These are phyloP conservation scores for Fomes fomentarius DNA, from an alignment of 1,284 basidiomycete species.

Conservation along the genomic window DNA sequence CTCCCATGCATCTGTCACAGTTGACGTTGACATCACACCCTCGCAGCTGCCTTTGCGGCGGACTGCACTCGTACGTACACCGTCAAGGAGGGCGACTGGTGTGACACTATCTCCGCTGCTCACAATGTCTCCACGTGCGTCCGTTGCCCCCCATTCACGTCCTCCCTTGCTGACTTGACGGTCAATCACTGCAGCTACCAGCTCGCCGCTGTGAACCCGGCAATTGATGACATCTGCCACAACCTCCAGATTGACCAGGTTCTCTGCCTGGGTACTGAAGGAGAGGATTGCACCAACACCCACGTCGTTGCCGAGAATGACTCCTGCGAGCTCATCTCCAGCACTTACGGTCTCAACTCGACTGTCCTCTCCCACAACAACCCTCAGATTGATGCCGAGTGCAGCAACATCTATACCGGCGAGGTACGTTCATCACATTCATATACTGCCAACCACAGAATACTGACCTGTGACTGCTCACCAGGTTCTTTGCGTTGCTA, in stretches of 20 bases:
- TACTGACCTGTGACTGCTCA: neutral
- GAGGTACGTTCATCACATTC: slow-evolving; percentile 49
- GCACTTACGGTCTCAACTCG: slow-evolving; percentile 43
- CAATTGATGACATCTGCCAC: slow-evolving; percentile 54
- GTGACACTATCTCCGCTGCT: slow-evolving; percentile 68
- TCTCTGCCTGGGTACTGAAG: slow-evolving; percentile 40
- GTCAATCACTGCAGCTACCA: slow-evolving; percentile 59
- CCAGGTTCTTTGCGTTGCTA: slow-evolving; percentile 57
- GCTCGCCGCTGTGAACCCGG: slow-evolving; percentile 61
- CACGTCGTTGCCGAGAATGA: slow-evolving; percentile 53
- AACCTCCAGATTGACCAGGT: slow-evolving; percentile 54
- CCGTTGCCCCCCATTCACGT: neutral
- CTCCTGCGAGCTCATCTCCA: slow-evolving; percentile 50
- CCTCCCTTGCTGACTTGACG: neutral
- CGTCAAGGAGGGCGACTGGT: slow-evolving; percentile 61
- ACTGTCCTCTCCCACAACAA: slow-evolving; percentile 63
- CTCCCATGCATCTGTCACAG: neutral
- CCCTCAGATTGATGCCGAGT: slow-evolving; percentile 62
- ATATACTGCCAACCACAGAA: slow-evolving; percentile 1
- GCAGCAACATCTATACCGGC: slow-evolving; percentile 67
- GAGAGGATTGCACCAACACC: slow-evolving; percentile 36
- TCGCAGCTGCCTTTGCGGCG: slow-evolving; percentile 44
- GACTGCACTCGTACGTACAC: slow-evolving; percentile 65
- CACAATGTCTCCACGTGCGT: slow-evolving; percentile 69
- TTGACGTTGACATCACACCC: slow-evolving; percentile 7